Conservation (phyloP, 768 basidiomycete genomes). For the Leccinum disarticulatum region DNA sequence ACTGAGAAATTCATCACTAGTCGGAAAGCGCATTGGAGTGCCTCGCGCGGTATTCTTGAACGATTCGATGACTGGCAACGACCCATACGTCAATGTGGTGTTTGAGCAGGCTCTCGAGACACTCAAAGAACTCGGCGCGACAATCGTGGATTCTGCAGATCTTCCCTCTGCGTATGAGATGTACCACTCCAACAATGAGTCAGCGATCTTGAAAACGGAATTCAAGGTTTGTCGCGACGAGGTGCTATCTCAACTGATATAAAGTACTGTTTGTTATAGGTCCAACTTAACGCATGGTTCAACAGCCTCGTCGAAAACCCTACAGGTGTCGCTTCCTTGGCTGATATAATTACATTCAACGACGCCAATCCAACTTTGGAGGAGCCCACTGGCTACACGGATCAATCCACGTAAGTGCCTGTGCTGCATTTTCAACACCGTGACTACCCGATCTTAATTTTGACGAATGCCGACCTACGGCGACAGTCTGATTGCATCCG, state of each 20-base stretch:
- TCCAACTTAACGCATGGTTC: slow-evolving; percentile 52
- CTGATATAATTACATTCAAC: slow-evolving; percentile 59
- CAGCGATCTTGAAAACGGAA: slow-evolving; percentile 51
- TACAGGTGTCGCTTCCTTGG: slow-evolving; percentile 55
- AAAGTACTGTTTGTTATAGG: slow-evolving; percentile 29
- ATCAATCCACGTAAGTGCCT: slow-evolving; percentile 38
- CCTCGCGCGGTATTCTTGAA: slow-evolving; percentile 40
- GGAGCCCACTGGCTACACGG: slow-evolving; percentile 33
- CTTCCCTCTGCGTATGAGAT: slow-evolving; percentile 56
- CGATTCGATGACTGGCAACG: slow-evolving; percentile 25
- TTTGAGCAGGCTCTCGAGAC: slow-evolving; percentile 42
- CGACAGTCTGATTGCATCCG: slow-evolving; percentile 22
- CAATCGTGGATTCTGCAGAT: slow-evolving; percentile 62
- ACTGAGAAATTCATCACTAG: slow-evolving; percentile 45
- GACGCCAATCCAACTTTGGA: slow-evolving; percentile 50
- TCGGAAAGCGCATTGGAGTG: slow-evolving; percentile 54
- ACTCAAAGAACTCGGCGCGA: slow-evolving; percentile 41
- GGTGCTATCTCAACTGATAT: neutral
- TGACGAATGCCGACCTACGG: neutral
- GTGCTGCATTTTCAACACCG: neutral
- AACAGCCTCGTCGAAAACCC: slow-evolving; percentile 49
- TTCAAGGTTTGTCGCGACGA: slow-evolving; percentile 48
- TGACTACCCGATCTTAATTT: neutral
- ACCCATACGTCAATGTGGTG: slow-evolving; percentile 34
- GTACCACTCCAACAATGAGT: slow-evolving; percentile 50